A percentile compares a stretch with the other conserved stretches of the same genome.
These are phyloP conservation scores for Malassezia japonica DNA, from an alignment of 1,284 basidiomycete genomes.

Conservation along the genomic window DNA sequence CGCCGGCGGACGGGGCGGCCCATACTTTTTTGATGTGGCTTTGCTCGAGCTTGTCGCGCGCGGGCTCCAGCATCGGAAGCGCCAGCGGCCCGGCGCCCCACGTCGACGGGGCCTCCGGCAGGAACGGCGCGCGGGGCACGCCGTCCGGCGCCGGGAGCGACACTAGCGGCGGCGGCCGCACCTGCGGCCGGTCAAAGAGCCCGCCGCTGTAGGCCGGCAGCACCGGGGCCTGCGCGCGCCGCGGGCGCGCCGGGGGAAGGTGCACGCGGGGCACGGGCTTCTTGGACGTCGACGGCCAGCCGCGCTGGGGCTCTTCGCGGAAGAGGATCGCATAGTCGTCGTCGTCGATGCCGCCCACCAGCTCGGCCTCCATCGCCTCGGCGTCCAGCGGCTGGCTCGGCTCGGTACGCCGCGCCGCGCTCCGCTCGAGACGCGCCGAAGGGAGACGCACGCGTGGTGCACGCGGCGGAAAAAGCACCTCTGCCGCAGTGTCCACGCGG, in stretches of 20 bases:
- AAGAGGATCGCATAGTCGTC: neutral
- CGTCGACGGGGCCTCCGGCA: neutral
- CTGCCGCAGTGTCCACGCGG: neutral
- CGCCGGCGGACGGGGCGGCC: neutral
- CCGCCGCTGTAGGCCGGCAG: neutral
- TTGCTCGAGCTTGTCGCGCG: too few relatives aligned
- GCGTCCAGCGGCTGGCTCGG: conserved; percentile 4
- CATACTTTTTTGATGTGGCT: conserved; percentile 6
- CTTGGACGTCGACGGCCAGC: too few relatives aligned
- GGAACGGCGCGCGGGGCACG: neutral
- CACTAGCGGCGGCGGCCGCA: neutral
- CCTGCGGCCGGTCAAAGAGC: neutral
- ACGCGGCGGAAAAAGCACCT: neutral
- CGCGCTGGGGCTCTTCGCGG: neutral
- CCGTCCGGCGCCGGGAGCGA: neutral
- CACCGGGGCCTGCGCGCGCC: neutral
- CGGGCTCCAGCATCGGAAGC: neutral
- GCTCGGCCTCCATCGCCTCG: neutral
- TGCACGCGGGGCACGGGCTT: neutral
- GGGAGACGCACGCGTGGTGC: conserved; percentile 4
- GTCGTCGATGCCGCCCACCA: conserved; percentile 4
- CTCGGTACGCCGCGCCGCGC: neutral
- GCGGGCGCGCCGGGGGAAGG: neutral
- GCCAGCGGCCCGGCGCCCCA: conserved; percentile 7
- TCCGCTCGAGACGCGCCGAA: neutral